phyloP scores from a whole-genome alignment of 345 rosid genomes.

The Dimocarpus longan region DNA sequence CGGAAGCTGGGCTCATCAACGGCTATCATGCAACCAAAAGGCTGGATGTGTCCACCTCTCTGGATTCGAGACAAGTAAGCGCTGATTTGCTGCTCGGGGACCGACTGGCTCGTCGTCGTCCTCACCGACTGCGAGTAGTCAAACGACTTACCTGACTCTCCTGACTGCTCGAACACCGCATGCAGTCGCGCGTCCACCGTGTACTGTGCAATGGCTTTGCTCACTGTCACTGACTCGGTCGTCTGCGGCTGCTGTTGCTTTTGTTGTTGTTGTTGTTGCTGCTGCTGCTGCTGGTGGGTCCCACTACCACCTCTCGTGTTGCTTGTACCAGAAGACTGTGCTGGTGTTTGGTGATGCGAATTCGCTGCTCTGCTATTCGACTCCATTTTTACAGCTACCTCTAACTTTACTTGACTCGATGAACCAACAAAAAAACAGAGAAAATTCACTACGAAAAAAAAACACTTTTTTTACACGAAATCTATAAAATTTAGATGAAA shows the following conservation, averaged over 20 bases:
- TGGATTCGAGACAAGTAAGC: constrained; percentile 85
- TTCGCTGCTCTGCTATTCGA: constrained; percentile 32
- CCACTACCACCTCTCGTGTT: constrained; percentile 28
- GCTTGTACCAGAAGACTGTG: constrained; percentile 54
- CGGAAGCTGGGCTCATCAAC: constrained; percentile 70
- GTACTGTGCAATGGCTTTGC: constrained; percentile 94
- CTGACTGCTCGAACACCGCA: constrained; percentile 89
- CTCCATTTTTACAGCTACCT: constrained; percentile 30
- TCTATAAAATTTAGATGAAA: background rate
- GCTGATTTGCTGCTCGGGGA: constrained; percentile 85
- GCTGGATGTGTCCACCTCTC: constrained; percentile 89
- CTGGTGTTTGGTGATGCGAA: constrained; percentile 23
- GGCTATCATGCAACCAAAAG: constrained; percentile 90
- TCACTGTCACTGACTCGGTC: constrained; percentile 49
- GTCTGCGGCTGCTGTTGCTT: constrained; percentile 3
- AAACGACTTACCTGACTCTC: constrained; percentile 84
- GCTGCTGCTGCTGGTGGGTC: background rate
- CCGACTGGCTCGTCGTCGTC: constrained; percentile 57
- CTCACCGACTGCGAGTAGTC: constrained; percentile 77
- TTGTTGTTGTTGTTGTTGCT: background rate
- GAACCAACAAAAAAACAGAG: no score
- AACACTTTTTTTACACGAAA: background rate
- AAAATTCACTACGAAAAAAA: background rate
- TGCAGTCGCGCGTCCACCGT: constrained; percentile 91
- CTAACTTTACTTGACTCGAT: no score